These are phyloP conservation scores for Thielaviopsis euricoi DNA, from an alignment of 2,329 filamentous ascomycete genomes.

Conservation along the genomic window DNA sequence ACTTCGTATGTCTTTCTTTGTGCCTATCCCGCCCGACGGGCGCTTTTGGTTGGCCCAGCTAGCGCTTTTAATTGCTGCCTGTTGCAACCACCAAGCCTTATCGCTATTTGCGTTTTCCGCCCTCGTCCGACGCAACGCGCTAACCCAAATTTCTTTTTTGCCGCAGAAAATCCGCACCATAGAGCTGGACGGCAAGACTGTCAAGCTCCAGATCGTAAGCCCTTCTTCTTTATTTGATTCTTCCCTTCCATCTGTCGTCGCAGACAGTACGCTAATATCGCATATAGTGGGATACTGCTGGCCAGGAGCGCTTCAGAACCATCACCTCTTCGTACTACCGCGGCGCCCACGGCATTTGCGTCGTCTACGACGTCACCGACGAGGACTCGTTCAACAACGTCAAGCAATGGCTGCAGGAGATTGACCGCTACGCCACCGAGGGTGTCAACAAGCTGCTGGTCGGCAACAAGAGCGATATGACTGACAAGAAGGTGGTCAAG, in stretches of 20 bases:
- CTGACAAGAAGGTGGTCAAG: conserved; percentile 99
- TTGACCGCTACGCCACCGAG: conserved; percentile 96
- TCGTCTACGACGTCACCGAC: conserved; percentile 99
- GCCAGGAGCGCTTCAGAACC: conserved; percentile 98
- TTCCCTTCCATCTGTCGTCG: background rate
- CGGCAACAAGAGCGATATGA: conserved; percentile 99
- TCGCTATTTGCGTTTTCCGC: background rate
- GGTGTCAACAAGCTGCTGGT: conserved; percentile 99
- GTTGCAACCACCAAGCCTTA: background rate
- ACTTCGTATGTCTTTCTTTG: conserved; percentile 59
- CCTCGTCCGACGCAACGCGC: conserved; percentile 11
- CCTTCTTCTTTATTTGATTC: background rate
- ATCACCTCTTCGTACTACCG: conserved; percentile 99
- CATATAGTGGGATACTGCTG: conserved; percentile 89
- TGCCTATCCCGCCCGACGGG: background rate
- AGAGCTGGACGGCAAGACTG: conserved; percentile 97
- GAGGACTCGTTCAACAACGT: conserved; percentile 99
- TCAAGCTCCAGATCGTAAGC: conserved; percentile 96
- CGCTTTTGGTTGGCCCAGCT: background rate
- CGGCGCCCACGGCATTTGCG: conserved; percentile 96
- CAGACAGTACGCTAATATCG: background rate
- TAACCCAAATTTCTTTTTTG: conserved; percentile 11
- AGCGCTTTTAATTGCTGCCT: background rate
- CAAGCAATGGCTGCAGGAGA: conserved; percentile 99
- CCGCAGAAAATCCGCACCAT: conserved; percentile 96